Evolutionary conservation across 1,284 basidiomycete species (phyloP).

Genomic region (Boletellus sp.): DNA sequence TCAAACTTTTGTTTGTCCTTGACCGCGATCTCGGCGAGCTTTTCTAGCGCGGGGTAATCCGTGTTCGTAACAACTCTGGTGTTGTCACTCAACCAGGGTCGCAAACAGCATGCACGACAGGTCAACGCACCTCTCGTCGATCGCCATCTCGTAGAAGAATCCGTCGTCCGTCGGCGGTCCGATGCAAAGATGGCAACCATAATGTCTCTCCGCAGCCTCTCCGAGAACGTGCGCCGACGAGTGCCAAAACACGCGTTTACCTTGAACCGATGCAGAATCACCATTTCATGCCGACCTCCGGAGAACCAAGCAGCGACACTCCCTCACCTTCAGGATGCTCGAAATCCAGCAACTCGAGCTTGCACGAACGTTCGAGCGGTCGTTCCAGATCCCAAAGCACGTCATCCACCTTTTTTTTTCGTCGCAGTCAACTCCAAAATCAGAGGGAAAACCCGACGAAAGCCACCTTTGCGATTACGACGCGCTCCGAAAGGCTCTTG

Average conservation of each 20-base stretch:
- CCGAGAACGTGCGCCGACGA: constrained; percentile 99
- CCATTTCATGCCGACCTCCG: background rate
- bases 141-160: constrained; percentile 99
- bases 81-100: background rate
- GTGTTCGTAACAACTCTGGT: constrained; percentile 67
- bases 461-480: constrained; percentile 90
- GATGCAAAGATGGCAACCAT: constrained; percentile 96
- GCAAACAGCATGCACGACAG: background rate
- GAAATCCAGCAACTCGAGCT: constrained; percentile 89
- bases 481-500: constrained; percentile 83
- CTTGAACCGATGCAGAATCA: background rate
- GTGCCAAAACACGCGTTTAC: constrained; percentile 97
- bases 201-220: constrained; percentile 94
- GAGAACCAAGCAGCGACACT: background rate
- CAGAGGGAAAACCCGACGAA: background rate
- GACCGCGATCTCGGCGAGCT: constrained; percentile 81
- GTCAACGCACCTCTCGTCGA: constrained; percentile 57
- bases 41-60: constrained; percentile 91
- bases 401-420: constrained; percentile 69
- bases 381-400: constrained; percentile 93
- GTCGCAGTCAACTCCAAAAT: background rate
- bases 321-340: constrained; percentile 84
- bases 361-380: constrained; percentile 82
- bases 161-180: constrained; percentile 98
- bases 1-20: constrained; percentile 99